Base-by-base conservation (phyloP, 306 rosid genomes). In the Trichosanthes truncata region DNA sequence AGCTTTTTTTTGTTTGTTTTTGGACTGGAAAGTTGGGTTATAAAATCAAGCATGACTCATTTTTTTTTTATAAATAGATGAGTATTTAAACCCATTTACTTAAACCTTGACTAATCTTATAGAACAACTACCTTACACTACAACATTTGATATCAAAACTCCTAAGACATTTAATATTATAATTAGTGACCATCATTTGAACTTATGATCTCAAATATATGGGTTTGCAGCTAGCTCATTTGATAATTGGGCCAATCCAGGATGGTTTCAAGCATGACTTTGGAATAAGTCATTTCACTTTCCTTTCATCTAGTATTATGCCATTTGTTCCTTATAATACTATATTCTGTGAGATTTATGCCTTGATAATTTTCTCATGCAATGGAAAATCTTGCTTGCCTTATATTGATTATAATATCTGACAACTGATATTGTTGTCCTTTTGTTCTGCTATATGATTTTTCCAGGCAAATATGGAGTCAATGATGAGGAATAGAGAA, bases 401-500 rank as follows among this genome's bases (percentile, higher is more conserved):
- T 36, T 77, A 7, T 25, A 77, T 15, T 74, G 8, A 4, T 33
- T 26, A 74, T 48, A 49, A 29, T 48, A 29, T 48, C 51, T 15
- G 56, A 15, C 72, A 83, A 14, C 31, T 65, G 25, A 59, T 35
- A 35, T 20, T 74, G 20, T 78, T 76, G 43, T 71, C 59, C 9
- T 61, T 75, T 29, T 61, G 65, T 76, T 81, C 53, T 78, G 17
- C 23, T 29, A 14, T 20, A 46, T 48, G 78, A 25, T 17, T 76
- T 69, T 80, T 51, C 76, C 91, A 95, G 99, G 99, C 89, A 48
- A 91, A 81, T 89, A 91, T 95, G 97, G 99, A 95, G 79, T 84
- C 97, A 61, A 81, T 95, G 84, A 93, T 91, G 94, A 95, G 99
- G 89, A 93, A 87, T 77, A 87, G 98, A 77, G 99, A 95, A 82